These are phyloP conservation scores for Kodamaea plutei DNA, from an alignment of 1,139 yeast genomes.

Conservation along the genomic window DNA sequence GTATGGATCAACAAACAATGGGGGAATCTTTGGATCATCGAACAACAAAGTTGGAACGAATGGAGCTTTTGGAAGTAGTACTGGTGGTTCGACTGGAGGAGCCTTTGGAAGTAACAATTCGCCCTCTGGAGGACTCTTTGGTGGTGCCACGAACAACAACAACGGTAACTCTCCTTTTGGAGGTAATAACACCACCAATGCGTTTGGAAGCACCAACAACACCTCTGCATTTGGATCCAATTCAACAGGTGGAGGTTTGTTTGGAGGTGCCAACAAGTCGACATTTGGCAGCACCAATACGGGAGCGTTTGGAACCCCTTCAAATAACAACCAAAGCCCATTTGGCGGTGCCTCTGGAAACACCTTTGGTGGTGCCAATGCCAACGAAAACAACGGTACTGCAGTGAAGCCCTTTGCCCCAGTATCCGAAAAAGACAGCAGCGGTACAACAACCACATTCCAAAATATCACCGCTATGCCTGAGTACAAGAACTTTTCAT, in stretches of 20 bases:
- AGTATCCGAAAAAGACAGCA: conserved; percentile 67
- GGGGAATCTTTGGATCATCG: conserved; percentile 8
- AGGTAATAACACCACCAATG: conserved; percentile 9
- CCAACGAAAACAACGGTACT: conserved; percentile 60
- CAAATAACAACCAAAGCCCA: conserved; percentile 20
- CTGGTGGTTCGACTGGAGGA: conserved; percentile 8
- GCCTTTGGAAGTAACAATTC: conserved; percentile 27
- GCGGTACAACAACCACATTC: conserved; percentile 54
- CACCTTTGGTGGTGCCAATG: conserved; percentile 9
- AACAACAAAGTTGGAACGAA: conserved; percentile 5
- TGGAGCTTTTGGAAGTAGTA: conserved; percentile 1
- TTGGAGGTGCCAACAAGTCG: conserved; percentile 23
- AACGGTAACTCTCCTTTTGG: conserved; percentile 12
- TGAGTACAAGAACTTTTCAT: conserved; percentile 73
- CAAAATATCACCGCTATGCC: conserved; percentile 88
- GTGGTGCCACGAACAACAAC: conserved; percentile 4
- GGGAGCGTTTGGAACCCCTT: conserved; percentile 14
- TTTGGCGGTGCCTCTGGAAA: conserved; percentile 17
- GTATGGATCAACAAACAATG: conserved; percentile 8
- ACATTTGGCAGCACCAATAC: conserved; percentile 15
- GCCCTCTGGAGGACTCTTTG: conserved; percentile 10
- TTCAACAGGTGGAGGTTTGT: conserved; percentile 18
- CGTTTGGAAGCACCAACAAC: conserved; percentile 14
- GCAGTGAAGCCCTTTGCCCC: conserved; percentile 64
- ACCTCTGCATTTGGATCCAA: conserved; percentile 25